These are phyloP conservation scores for Sporothrix globosa DNA, from an alignment of 2,329 filamentous ascomycete species.

Conservation along the genomic window DNA sequence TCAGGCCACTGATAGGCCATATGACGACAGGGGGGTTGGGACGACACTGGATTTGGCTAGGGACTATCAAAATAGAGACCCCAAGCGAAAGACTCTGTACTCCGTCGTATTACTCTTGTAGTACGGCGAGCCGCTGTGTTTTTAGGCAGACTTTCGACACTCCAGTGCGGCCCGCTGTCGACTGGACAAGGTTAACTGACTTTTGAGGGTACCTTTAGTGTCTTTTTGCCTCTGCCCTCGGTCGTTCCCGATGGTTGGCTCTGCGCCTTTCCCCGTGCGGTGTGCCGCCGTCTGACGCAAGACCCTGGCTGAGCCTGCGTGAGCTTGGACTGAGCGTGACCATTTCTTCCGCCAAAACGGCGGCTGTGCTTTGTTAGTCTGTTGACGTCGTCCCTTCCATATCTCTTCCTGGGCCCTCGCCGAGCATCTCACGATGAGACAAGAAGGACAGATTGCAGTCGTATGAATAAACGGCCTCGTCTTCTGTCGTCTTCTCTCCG, in stretches of 20 bases:
- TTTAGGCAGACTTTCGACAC: neutral
- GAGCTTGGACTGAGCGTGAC: neutral
- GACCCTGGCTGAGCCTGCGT: neutral
- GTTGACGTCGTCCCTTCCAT: neutral
- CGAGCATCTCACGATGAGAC: slow-evolving; percentile 18
- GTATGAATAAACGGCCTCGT: neutral
- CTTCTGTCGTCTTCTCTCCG: neutral
- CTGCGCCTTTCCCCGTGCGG: neutral
- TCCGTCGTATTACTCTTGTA: too few species aligned
- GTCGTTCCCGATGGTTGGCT: slow-evolving; percentile 24
- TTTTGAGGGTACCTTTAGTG: neutral
- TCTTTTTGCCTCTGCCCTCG: neutral
- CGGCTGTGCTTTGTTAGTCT: neutral
- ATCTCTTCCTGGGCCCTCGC: neutral
- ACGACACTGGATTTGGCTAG: neutral
- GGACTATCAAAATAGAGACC: neutral
- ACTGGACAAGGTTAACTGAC: neutral
- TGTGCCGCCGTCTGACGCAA: neutral
- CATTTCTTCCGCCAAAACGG: neutral
- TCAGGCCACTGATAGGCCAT: neutral
- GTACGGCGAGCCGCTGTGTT: neutral
- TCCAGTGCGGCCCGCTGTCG: neutral
- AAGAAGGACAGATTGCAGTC: slow-evolving; percentile 9
- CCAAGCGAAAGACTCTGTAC: too few species aligned
- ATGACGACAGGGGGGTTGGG: neutral